A percentile compares a stretch with the other conserved stretches of the same genome.
Evolutionary conservation across 1,284 basidiomycete species (phyloP).

Genomic region (Heterobasidion irregulare): DNA sequence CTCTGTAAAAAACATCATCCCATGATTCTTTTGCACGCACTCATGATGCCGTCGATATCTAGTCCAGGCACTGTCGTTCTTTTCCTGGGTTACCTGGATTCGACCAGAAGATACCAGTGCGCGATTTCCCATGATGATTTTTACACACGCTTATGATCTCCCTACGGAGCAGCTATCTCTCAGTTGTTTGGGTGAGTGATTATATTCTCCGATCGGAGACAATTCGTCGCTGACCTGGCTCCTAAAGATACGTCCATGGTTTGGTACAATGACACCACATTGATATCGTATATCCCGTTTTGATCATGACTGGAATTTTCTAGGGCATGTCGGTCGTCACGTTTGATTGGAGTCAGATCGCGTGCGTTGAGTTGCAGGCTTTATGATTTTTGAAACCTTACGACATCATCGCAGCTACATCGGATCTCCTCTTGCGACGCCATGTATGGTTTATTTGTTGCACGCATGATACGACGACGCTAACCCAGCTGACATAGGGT

Average conservation of each 20-base stretch:
- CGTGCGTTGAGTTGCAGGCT: slow-evolving; percentile 22
- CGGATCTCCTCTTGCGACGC: slow-evolving; percentile 39
- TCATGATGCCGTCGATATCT: background rate
- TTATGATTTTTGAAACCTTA: slow-evolving; percentile 28
- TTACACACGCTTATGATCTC: background rate
- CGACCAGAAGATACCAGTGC: slow-evolving; percentile 54
- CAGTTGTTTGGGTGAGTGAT: slow-evolving; percentile 32
- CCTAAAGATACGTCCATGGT: slow-evolving; percentile 1
- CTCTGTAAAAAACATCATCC: slow-evolving; percentile 35
- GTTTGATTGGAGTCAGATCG: slow-evolving; percentile 67
- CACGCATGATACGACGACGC: slow-evolving; percentile 16
- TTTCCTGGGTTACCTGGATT: slow-evolving; percentile 56
- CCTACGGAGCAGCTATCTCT: background rate
- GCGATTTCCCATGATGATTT: background rate
- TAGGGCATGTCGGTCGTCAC: slow-evolving; percentile 40
- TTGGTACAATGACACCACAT: background rate
- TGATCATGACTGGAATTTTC: too few relatives aligned
- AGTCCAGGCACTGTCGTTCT: slow-evolving; percentile 23
- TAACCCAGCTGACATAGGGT: slow-evolving; percentile 27
- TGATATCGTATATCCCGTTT: background rate
- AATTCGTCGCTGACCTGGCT: background rate
- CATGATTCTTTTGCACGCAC: background rate
- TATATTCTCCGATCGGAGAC: slow-evolving; percentile 8
- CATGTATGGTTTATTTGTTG: slow-evolving; percentile 32
- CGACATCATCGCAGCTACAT: slow-evolving; percentile 40